phyloP scores from a whole-genome alignment of 306 rosid genomes.

The Fragaria ananassa region DNA sequence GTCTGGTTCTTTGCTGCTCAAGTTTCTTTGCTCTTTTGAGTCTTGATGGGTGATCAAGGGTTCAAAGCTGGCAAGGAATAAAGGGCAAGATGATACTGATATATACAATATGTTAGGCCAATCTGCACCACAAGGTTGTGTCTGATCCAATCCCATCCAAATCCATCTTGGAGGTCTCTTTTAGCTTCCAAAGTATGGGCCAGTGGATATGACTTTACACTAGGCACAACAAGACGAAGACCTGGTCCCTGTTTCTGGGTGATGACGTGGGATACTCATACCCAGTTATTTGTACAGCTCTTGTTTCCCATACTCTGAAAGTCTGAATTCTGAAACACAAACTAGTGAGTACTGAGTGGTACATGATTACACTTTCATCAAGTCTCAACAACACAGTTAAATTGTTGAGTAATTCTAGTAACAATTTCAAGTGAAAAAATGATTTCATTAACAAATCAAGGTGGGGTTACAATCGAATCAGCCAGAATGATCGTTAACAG shows the following conservation, averaged over 20 bases:
- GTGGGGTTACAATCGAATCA: neutral
- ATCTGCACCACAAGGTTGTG: conserved; percentile 40
- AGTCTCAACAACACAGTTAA: neutral
- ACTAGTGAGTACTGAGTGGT: neutral
- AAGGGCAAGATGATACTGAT: conserved; percentile 16
- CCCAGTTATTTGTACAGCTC: conserved; percentile 23
- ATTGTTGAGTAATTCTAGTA: neutral
- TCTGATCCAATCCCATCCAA: conserved; percentile 30
- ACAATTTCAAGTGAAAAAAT: too few species aligned
- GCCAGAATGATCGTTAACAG: conserved; percentile 4
- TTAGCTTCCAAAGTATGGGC: conserved; percentile 34
- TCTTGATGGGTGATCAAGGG: conserved; percentile 18
- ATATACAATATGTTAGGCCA: conserved; percentile 24
- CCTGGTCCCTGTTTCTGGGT: conserved; percentile 19
- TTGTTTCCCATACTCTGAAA: neutral
- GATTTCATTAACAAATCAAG: neutral
- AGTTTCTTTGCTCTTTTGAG: neutral
- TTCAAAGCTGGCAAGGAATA: conserved; percentile 3
- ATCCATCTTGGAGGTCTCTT: conserved; percentile 33
- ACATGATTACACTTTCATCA: neutral
- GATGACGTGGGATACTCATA: conserved; percentile 33
- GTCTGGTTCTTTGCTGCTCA: neutral
- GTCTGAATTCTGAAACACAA: neutral
- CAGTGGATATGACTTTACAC: conserved; percentile 48
- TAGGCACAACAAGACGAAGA: conserved; percentile 24